These are phyloP conservation scores for Rhodotorula sp. DNA, from an alignment of 1,284 basidiomycete species.

Conservation along the genomic window DNA sequence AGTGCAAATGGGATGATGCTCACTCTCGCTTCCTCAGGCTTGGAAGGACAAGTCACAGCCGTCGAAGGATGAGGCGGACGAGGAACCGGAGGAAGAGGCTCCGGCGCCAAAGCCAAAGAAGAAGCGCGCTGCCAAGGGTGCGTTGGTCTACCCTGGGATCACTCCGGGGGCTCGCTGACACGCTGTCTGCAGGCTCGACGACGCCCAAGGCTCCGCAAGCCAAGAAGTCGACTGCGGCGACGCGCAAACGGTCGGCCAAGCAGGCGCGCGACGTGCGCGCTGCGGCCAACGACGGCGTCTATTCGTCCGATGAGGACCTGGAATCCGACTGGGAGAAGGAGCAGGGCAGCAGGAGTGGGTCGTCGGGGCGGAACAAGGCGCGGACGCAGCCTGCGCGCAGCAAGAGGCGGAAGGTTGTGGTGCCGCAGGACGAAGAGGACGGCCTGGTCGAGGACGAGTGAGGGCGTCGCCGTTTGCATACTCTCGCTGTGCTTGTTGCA, in stretches of 20 bases:
- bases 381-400: conserved; percentile 14
- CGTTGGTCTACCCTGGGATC: too few species aligned
- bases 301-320: conserved; percentile 31
- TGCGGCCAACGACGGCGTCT: conserved; percentile 19
- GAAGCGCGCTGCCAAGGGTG: conserved; percentile 13
- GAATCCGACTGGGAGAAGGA: neutral
- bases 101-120: conserved; percentile 7
- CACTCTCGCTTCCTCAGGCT: neutral
- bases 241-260: conserved; percentile 14
- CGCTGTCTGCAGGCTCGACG: neutral
- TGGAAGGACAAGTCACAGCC: conserved; percentile 17
- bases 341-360: too few species aligned
- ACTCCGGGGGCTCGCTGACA: neutral
- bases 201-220: neutral
- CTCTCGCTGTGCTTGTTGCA: neutral
- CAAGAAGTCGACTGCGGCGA: conserved; percentile 25
- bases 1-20: too few species aligned
- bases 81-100: conserved; percentile 6
- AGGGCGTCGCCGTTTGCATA: neutral
- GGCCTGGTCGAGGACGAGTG: neutral
- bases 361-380: neutral
- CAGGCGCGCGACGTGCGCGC: conserved; percentile 16
- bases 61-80: conserved; percentile 14
- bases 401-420: neutral
- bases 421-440: neutral